Evolutionary conservation across 1,284 basidiomycete species (phyloP).

Genomic region (Leccinum pallidistipes): DNA sequence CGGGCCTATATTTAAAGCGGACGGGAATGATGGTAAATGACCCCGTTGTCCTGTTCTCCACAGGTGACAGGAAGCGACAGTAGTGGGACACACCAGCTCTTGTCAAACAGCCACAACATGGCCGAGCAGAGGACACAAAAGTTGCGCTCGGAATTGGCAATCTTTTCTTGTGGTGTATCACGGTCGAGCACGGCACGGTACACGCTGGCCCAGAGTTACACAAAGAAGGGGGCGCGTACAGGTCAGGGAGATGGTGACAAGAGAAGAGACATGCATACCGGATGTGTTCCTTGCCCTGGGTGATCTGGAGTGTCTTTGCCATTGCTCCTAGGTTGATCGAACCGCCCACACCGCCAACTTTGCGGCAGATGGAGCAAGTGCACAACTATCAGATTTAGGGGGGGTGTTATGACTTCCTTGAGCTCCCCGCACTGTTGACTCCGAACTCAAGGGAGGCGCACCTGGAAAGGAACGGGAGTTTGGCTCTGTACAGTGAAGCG

Average conservation of each 20-base stretch:
- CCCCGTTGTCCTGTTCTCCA: no score
- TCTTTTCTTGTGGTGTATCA: slow-evolving; percentile 46
- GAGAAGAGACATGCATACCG: slow-evolving; percentile 36
- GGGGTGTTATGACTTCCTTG: no score
- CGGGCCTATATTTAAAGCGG: no score
- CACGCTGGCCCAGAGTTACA: slow-evolving; percentile 35
- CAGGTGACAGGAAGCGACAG: no score
- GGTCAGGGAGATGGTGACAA: background rate
- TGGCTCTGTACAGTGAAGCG: no score
- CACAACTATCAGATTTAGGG: slow-evolving; percentile 44
- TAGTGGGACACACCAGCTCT: slow-evolving; percentile 45
- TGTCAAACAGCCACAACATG: slow-evolving; percentile 63
- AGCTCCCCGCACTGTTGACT: no score
- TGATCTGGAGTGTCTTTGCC: slow-evolving; percentile 46
- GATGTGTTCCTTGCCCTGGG: slow-evolving; percentile 50
- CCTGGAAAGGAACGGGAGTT: no score
- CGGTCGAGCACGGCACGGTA: slow-evolving; percentile 58
- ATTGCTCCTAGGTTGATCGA: slow-evolving; percentile 58
- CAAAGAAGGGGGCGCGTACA: no score
- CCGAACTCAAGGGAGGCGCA: no score
- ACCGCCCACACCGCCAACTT: slow-evolving; percentile 59
- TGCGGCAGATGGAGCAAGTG: slow-evolving; percentile 62
- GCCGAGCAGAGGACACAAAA: slow-evolving; percentile 59
- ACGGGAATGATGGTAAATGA: background rate
- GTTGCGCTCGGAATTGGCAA: slow-evolving; percentile 52